Evolutionary conservation across 192 early-diverging fungal genomes (phyloP).

Genomic region (Dissophora ornata): DNA sequence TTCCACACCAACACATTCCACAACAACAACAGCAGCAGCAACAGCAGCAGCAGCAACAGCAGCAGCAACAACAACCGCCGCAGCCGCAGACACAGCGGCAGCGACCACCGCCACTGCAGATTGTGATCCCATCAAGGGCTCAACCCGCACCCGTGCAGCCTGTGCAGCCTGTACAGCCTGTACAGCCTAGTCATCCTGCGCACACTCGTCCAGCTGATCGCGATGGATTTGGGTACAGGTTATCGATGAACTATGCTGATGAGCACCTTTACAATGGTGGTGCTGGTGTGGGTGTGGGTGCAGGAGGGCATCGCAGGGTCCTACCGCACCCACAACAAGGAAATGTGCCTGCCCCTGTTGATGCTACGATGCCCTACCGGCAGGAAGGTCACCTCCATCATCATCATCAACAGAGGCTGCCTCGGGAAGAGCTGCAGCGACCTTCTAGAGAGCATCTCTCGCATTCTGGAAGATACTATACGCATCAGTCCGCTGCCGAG

Average conservation of each 20-base stretch:
- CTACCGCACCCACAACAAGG: not conserved
- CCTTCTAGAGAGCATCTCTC: not conserved
- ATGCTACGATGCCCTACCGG: no score
- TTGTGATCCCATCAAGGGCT: not conserved
- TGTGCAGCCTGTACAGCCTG: not conserved
- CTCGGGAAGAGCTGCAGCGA: not conserved
- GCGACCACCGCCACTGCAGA: no score
- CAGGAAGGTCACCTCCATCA: no score
- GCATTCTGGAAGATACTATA: constrained; percentile 1
- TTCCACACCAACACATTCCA: not conserved
- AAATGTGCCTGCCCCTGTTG: no score
- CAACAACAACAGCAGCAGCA: not conserved
- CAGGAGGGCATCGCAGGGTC: not conserved
- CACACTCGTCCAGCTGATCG: not conserved
- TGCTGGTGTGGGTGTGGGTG: not conserved
- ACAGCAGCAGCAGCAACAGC: not conserved
- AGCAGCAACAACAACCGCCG: no score
- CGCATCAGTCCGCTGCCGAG: not conserved
- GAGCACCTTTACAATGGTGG: not conserved
- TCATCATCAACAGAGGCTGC: not conserved
- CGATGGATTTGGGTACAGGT: not conserved
- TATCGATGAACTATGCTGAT: constrained; percentile 15
- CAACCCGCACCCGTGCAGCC: not conserved
- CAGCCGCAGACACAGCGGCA: no score
- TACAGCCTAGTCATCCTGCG: not conserved